Percentiles rank a stretch among this genome's conserved stretches.
phyloP scores from a whole-genome alignment of 129 eudicot genomes.

The Flaveria brownii region DNA sequence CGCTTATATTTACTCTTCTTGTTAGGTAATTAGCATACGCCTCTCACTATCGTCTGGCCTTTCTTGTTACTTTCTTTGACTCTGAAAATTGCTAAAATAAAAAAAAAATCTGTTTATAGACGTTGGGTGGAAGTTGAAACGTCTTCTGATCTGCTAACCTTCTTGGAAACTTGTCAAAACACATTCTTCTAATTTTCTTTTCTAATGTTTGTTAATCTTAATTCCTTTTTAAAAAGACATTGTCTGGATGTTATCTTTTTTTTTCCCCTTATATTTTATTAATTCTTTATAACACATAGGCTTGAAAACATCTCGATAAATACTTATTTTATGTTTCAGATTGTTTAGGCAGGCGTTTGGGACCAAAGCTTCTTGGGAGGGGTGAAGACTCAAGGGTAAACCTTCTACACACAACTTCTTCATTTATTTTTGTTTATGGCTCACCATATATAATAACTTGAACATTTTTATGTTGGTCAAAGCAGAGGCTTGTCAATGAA shows the following conservation, averaged over 20 bases:
- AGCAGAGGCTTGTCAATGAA: conserved; percentile 83
- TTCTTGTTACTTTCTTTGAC: conserved; percentile 17
- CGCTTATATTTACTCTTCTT: background rate
- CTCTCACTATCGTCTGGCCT: conserved; percentile 3
- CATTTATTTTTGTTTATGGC: background rate
- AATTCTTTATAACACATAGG: background rate
- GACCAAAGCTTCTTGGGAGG: conserved; percentile 89
- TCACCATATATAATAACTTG: background rate
- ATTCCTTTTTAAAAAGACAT: background rate
- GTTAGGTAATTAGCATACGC: background rate
- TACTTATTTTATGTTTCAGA: conserved; percentile 47
- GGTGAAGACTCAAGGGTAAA: conserved; percentile 90
- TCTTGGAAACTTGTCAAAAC: conserved; percentile 12
- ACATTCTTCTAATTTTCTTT: conserved; percentile 9
- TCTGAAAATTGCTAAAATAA: background rate
- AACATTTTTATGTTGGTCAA: conserved; percentile 25
- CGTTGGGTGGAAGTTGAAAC: background rate
- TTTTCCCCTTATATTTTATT: background rate
- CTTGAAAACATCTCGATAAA: background rate
- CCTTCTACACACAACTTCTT: background rate
- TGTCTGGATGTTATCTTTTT: background rate
- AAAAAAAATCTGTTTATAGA: background rate
- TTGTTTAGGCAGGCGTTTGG: conserved; percentile 99
- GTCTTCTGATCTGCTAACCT: background rate
- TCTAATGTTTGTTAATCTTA: background rate